These are phyloP conservation scores for Hygrophila difformis DNA, from an alignment of 257 asterid genomes.

Conservation along the genomic window DNA sequence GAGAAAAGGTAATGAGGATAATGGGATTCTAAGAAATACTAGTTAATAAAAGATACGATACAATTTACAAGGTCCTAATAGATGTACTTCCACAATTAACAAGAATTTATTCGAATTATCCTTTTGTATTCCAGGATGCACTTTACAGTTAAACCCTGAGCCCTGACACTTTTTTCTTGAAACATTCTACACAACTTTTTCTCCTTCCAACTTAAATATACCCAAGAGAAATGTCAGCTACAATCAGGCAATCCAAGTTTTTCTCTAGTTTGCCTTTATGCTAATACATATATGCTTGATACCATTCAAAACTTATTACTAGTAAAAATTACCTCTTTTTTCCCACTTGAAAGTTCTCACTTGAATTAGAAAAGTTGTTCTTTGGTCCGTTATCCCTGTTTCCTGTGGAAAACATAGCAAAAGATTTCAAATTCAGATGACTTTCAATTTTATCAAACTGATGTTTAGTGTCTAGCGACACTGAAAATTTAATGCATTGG, in stretches of 20 bases:
- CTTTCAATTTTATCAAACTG: no score
- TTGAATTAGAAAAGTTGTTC: slow-evolving; percentile 23
- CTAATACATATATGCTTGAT: slow-evolving; percentile 7
- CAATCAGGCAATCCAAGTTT: slow-evolving; percentile 4
- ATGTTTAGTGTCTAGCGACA: no score
- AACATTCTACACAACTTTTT: background rate
- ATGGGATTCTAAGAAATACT: no score
- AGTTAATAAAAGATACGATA: no score
- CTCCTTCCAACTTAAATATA: background rate
- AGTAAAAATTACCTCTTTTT: slow-evolving; percentile 44
- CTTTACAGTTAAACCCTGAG: background rate
- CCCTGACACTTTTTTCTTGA: background rate
- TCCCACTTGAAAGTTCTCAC: slow-evolving; percentile 31
- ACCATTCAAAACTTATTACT: slow-evolving; percentile 9
- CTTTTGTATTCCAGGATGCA: background rate
- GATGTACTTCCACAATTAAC: no score
- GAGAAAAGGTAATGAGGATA: no score
- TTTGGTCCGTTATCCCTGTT: slow-evolving; percentile 23
- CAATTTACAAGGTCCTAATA: no score
- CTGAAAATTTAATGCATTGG: slow-evolving; percentile 1
- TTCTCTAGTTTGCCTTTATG: background rate
- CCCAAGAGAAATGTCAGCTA: background rate
- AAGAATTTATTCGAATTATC: no score
- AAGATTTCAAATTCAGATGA: slow-evolving; percentile 7
- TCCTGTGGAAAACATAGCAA: slow-evolving; percentile 25